Base-by-base conservation (phyloP, 1,284 basidiomycete genomes). In the Malassezia japonica region DNA sequence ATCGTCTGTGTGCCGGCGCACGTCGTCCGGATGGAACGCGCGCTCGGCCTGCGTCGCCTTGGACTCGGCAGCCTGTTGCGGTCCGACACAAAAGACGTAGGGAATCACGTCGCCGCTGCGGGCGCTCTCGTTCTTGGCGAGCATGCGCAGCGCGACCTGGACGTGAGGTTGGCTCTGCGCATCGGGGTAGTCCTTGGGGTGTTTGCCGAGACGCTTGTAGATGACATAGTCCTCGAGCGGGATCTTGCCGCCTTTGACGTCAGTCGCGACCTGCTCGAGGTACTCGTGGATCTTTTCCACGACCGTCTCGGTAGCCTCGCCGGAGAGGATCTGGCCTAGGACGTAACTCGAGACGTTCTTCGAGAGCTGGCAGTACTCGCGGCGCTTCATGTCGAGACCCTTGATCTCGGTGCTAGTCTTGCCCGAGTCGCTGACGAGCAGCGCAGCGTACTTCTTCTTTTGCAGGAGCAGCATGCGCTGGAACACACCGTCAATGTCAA, bases 371-470 rank as follows among this genome's bases (percentile, higher is more conserved):
- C 85, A 94, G 75, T 89, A 99, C 74, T 98, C 94, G 77, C 94
- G 79, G 42, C 94, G 82, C 75, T 96, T 98, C 94, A 98, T 96
- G 75, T 99, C 94, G 28, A 99, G 77, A 75, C 94, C 94, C 73
- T 98, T 99, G 74, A 98, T 79, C 72, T 99, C 94, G 15, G 65
- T 70, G 5, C 39, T 57, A 3, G 55, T 49, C 28, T 61, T 61
- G 8, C 62, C 65, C 16, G 55, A 60, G 4, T 68, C 64, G 41
- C 62, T 56, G 23, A 65, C 57, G 75, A 95, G 94, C 70, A 95
- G 79, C 0, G 94, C 94, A 0, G 94, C 94, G 64, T 99, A 99
- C 76, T 98, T 98, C 78, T 98, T 99, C 81, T 98, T 99, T 70
- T 98, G 92, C 45, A 99, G 76, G 16, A 99, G 79, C 1, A 99